Evolutionary conservation across 805 yeast genomes (phyloP).

Genomic region (Lipomyces spencermartinsiae): DNA sequence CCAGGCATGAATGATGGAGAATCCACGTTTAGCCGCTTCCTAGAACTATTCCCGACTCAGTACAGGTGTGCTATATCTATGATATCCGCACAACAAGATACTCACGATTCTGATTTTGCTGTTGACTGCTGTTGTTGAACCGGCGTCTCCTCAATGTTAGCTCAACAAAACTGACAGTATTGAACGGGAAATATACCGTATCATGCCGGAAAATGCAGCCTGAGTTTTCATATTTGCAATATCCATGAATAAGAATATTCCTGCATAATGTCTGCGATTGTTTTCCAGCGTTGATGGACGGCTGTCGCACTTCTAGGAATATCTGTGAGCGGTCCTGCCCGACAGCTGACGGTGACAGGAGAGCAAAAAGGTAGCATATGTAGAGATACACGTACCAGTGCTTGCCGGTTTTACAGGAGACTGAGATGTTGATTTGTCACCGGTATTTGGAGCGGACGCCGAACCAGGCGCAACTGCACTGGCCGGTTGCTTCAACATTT

Average conservation of each 20-base stretch:
- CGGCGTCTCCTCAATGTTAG: slow-evolving; percentile 7
- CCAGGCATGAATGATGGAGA: slow-evolving; percentile 63
- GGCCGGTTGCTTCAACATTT: slow-evolving; percentile 6
- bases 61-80: not conserved
- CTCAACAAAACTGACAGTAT: not conserved
- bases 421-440: not conserved
- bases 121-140: slow-evolving; percentile 11
- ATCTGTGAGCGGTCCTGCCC: not conserved
- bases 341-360: not conserved
- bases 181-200: slow-evolving; percentile 40
- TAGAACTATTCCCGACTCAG: slow-evolving; percentile 34
- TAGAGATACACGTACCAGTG: not conserved
- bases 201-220: slow-evolving; percentile 86
- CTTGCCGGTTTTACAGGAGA: not conserved
- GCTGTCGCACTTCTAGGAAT: slow-evolving; percentile 28
- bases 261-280: slow-evolving; percentile 67
- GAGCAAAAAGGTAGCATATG: not conserved
- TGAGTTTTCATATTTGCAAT: slow-evolving; percentile 83
- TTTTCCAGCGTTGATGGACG: slow-evolving; percentile 32
- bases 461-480: not conserved
- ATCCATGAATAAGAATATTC: slow-evolving; percentile 84
- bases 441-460: not conserved
- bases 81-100: not conserved
- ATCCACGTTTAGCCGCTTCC: slow-evolving; percentile 60
- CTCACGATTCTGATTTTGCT: slow-evolving; percentile 25